Base-by-base conservation (phyloP, 192 early-diverging fungal genomes). In the Phycomyces blakesleeanus region DNA sequence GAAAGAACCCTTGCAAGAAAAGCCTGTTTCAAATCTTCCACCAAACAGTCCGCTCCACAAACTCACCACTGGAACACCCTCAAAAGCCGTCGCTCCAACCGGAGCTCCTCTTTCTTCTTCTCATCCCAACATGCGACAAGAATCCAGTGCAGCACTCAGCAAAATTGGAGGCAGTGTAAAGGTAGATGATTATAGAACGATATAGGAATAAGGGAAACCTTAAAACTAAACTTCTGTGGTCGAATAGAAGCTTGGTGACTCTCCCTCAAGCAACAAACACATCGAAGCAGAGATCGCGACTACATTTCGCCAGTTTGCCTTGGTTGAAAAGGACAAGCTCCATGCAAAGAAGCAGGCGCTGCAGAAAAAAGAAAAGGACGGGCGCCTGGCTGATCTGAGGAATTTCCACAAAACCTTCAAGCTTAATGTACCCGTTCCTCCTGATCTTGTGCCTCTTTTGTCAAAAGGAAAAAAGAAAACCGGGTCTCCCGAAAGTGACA, bases 401-500 rank as follows among this genome's bases (percentile, higher is more conserved):
- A 85, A 85, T 41, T 96, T 94, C 68, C 88, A 90, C 61, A 74
- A 84, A 67, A 81, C 74, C 3, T 90, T 96, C 61, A 90, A 91
- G 76, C 80, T 96, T 18, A 87, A 86, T 59, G 83, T 83, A 11
- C 91, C 93, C 7, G 85, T 93, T 62, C 93, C 93, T 0, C 78
- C 83, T 24, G 93, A 96, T 67, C 73, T 95, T 26, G 80, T 86
- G 21, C 87, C 89, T 50, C 88, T 95, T 29, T 67, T 94, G 49
- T 76, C 85, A 1, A 87, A 76, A 57, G 82, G 74, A 55, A 75
- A 82, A 63, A 72, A 76, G 60, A 38, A 51, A 22, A 5, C 51
- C 25, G 5, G 57, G 11, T 26, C 44, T 47, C 44, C 44, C 3
- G 44, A 47, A n/a, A 47, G 44, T 12, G 44, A 47, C 18, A 18